phyloP scores from a whole-genome alignment of 495 filamentous ascomycete genomes.

The Bryoglossum gracile region DNA sequence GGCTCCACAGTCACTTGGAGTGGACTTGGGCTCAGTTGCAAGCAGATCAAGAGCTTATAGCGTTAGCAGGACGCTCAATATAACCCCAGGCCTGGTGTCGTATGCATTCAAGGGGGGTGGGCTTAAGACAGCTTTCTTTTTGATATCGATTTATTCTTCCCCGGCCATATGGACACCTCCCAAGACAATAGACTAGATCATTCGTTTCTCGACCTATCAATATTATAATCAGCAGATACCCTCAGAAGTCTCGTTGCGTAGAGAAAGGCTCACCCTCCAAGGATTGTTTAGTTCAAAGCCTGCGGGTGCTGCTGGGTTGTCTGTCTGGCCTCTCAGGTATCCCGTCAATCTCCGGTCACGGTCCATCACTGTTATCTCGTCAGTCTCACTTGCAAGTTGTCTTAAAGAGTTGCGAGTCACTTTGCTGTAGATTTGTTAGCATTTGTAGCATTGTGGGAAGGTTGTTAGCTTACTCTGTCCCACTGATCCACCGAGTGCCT shows the following conservation, averaged over 20 bases:
- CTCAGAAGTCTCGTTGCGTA: background rate
- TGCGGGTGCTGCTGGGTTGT: conserved; percentile 66
- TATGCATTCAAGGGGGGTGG: too few species aligned
- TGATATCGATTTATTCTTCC: background rate
- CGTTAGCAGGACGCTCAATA: too few species aligned
- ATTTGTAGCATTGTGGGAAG: conserved; percentile 4
- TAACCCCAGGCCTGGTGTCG: too few species aligned
- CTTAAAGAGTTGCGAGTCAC: background rate
- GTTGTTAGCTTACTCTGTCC: conserved; percentile 66
- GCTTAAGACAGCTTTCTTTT: too few species aligned
- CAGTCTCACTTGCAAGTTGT: conserved; percentile 25
- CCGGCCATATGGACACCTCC: conserved; percentile 15
- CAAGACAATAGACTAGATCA: conserved; percentile 10
- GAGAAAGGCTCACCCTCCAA: conserved; percentile 53
- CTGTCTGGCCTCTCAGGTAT: conserved; percentile 73
- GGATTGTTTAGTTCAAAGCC: conserved; percentile 94
- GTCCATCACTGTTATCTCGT: conserved; percentile 77
- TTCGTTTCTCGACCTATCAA: conserved; percentile 22
- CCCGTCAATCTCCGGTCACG: conserved; percentile 88
- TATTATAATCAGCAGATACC: background rate
- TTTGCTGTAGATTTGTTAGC: conserved; percentile 28
- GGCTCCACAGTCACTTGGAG: too few species aligned
- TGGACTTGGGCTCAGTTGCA: too few species aligned
- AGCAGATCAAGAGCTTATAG: too few species aligned
- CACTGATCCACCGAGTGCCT: conserved; percentile 83